phyloP scores from a whole-genome alignment of 805 yeast genomes.

The Nakazawaea pomicola region DNA sequence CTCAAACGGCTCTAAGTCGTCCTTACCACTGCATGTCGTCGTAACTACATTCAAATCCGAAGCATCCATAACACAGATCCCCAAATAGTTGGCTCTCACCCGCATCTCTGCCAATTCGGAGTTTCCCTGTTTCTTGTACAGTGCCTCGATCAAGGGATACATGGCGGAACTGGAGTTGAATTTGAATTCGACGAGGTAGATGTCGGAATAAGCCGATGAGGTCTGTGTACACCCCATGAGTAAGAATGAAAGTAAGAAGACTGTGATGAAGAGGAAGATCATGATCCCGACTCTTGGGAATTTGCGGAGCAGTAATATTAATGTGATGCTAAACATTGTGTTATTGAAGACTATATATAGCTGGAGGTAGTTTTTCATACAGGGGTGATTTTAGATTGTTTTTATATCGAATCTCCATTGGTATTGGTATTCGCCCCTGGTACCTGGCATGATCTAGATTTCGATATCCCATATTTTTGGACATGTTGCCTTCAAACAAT shows the following conservation, averaged over 20 bases:
- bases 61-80: conserved; percentile 42
- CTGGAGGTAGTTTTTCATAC: too few relatives aligned
- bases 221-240: conserved; percentile 49
- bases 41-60: too few relatives aligned
- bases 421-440: not conserved
- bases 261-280: conserved; percentile 38
- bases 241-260: conserved; percentile 49
- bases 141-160: conserved; percentile 32
- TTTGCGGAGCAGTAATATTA: conserved; percentile 22
- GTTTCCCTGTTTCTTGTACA: conserved; percentile 27
- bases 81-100: conserved; percentile 51
- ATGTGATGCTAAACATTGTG: conserved; percentile 4
- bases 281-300: conserved; percentile 39
- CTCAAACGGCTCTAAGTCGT: conserved; percentile 21
- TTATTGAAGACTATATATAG: not conserved
- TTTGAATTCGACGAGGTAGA: conserved; percentile 42
- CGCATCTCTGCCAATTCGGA: conserved; percentile 34
- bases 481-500: too few relatives aligned
- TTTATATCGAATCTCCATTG: not conserved
- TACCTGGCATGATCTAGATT: not conserved
- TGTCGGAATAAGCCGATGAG: conserved; percentile 37
- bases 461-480: too few relatives aligned
- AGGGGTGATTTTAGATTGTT: too few relatives aligned
- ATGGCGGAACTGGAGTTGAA: conserved; percentile 44
- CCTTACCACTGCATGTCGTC: conserved; percentile 36